These are phyloP conservation scores for Sporothrix humicola DNA, from an alignment of 2,329 filamentous ascomycete species.

Conservation along the genomic window DNA sequence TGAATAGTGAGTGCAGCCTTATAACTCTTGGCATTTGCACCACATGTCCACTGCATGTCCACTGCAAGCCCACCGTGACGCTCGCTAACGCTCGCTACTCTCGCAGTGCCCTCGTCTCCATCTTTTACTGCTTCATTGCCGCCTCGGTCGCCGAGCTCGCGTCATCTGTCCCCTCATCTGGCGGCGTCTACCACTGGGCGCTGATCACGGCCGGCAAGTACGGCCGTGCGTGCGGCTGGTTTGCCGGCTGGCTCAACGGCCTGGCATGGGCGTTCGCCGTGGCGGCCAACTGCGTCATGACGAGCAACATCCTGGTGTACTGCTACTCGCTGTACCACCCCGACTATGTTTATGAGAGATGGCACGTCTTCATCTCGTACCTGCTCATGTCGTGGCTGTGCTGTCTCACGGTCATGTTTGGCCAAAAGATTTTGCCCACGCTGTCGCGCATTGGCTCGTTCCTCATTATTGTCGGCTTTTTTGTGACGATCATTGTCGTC, in stretches of 20 bases:
- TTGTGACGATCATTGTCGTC: constrained; percentile 38
- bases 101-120: constrained; percentile 40
- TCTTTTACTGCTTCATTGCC: constrained; percentile 64
- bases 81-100: not conserved
- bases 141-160: constrained; percentile 66
- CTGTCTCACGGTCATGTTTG: constrained; percentile 55
- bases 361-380: constrained; percentile 54
- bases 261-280: constrained; percentile 50
- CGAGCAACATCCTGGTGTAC: constrained; percentile 51
- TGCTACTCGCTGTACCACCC: constrained; percentile 53
- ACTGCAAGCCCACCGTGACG: no score
- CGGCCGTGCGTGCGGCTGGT: constrained; percentile 57
- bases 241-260: constrained; percentile 55
- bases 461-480: constrained; percentile 61
- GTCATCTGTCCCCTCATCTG: constrained; percentile 65
- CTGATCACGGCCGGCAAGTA: constrained; percentile 59
- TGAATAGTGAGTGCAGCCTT: constrained; percentile 40
- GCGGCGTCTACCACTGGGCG: constrained; percentile 67
- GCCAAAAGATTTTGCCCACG: constrained; percentile 58
- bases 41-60: no score
- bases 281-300: constrained; percentile 50
- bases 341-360: constrained; percentile 46
- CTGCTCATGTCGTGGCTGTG: constrained; percentile 50
- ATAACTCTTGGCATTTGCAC: no score
- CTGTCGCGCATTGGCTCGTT: constrained; percentile 62